Evolutionary conservation across 192 early-diverging fungal species (phyloP).

Genomic region (Umbelopsis vinacea): DNA sequence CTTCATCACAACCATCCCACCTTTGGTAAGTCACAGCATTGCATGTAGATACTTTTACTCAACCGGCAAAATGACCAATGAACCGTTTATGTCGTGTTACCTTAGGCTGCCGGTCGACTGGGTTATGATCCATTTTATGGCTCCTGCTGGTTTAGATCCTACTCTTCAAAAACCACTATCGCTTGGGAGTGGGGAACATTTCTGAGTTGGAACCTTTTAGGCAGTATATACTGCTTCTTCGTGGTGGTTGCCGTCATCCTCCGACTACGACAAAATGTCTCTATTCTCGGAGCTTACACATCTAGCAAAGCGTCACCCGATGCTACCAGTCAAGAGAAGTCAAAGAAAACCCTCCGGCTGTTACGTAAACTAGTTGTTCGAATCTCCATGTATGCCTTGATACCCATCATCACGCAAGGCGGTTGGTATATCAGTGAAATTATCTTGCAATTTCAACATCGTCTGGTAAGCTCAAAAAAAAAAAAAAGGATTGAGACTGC

Average conservation of each 20-base stretch:
- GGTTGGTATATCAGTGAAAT: neutral
- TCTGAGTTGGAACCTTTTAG: slow-evolving; percentile 7
- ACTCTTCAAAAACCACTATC: slow-evolving; percentile 11
- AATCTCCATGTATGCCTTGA: neutral
- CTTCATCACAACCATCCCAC: slow-evolving; percentile 1
- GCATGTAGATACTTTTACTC: neutral
- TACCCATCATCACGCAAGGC: neutral
- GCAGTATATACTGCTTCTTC: slow-evolving; percentile 18
- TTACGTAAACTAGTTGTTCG: neutral
- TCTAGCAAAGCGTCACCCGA: neutral
- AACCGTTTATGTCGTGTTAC: neutral
- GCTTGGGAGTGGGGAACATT: slow-evolving; percentile 18
- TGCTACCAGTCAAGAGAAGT: neutral
- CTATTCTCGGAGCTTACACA: neutral
- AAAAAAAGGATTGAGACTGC: too few species aligned
- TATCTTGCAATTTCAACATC: neutral
- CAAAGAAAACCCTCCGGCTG: neutral
- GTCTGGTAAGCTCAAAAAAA: neutral
- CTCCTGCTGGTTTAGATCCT: slow-evolving; percentile 2
- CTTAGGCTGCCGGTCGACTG: neutral
- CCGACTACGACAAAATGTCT: neutral
- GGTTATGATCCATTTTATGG: slow-evolving; percentile 18
- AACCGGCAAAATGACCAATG: neutral
- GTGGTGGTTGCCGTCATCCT: slow-evolving; percentile 16
- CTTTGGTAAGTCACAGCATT: slow-evolving; percentile 6